phyloP scores from a whole-genome alignment of 805 yeast genomes.

The Candida vartiovaarae region DNA sequence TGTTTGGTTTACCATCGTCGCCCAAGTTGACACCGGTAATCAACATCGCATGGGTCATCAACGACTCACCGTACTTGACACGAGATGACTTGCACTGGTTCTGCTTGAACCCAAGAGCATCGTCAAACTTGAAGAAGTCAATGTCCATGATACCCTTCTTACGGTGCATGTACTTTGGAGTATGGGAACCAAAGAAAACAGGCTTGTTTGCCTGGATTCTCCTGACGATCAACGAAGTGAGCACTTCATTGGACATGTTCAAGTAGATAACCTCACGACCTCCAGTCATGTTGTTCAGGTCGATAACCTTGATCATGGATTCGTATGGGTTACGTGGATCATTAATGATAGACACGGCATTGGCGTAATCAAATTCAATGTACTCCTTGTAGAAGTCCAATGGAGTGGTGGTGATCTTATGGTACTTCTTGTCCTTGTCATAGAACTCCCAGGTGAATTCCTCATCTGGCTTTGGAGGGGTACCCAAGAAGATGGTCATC shows the following conservation, averaged over 20 bases:
- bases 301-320: conserved; percentile 59
- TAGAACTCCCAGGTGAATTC: conserved; percentile 66
- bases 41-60: conserved; percentile 90
- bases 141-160: conserved; percentile 66
- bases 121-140: conserved; percentile 54
- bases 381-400: conserved; percentile 49
- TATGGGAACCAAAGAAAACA: conserved; percentile 84
- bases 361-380: conserved; percentile 43
- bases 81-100: conserved; percentile 58
- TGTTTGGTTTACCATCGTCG: conserved; percentile 47
- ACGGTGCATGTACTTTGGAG: conserved; percentile 67
- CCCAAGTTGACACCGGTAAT: conserved; percentile 77
- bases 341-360: conserved; percentile 60
- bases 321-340: conserved; percentile 76
- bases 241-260: conserved; percentile 52
- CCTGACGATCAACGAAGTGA: conserved; percentile 56
- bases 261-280: conserved; percentile 68
- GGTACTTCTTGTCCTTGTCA: conserved; percentile 58
- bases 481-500: conserved; percentile 62
- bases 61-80: conserved; percentile 59
- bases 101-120: conserved; percentile 46
- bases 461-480: conserved; percentile 70
- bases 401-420: conserved; percentile 52
- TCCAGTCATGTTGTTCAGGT: conserved; percentile 65
- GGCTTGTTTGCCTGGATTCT: conserved; percentile 70